Base-by-base conservation (phyloP, 2,329 filamentous ascomycete genomes). In the Fusarium coicis region DNA sequence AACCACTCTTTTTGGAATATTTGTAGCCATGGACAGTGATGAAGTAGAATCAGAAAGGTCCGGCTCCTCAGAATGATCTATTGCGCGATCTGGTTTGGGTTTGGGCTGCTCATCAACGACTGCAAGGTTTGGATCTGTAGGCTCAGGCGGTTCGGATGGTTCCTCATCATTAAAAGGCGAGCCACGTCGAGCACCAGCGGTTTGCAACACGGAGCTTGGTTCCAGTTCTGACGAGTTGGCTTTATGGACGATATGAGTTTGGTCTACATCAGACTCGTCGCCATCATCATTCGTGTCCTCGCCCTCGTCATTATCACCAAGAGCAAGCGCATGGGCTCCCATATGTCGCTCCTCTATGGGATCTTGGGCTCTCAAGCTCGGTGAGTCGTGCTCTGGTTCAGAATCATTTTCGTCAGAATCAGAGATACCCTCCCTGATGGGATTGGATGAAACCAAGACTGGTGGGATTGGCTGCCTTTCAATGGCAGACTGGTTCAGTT, bases 341-440 rank as follows among this genome's bases (percentile, higher is more conserved):
- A 21, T 10, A n/a, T 40, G 57, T 23, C 28, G n/a, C 28, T 23
- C 30, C 21, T 59, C 43, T 36, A 43, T 32, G 12, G 39, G 39
- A 36, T 53, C 32, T 28, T 34, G 42, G 23, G 46, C 32, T 26
- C 23, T 46, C 21, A 52, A 21, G 34, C 49, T 54, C 23, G 57
- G 58, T 26, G 59, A 70, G 30, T 52, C 30, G 54, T 58, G 55
- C 42, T 72, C 54, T n/a, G 55, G 42, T 14, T 58, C 47, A 28
- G 52, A 49, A 23, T 63, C 43, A 11, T 49, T 37, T 39, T 53
- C 26, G 23, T 71, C 62, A 26, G 56, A 46, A 19, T 55, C 49
- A 37, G 44, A 58, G n/a, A 19, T 42, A 23, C 59, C 60, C 23
- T 60, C 65, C 30, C 26, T 30, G 18, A 26, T 9, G 39, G 21